Evolutionary conservation across 2,329 filamentous ascomycete species (phyloP), one percentile per base, ranked within the genome.

Genomic region (Aurifilum marmelostoma): DNA sequence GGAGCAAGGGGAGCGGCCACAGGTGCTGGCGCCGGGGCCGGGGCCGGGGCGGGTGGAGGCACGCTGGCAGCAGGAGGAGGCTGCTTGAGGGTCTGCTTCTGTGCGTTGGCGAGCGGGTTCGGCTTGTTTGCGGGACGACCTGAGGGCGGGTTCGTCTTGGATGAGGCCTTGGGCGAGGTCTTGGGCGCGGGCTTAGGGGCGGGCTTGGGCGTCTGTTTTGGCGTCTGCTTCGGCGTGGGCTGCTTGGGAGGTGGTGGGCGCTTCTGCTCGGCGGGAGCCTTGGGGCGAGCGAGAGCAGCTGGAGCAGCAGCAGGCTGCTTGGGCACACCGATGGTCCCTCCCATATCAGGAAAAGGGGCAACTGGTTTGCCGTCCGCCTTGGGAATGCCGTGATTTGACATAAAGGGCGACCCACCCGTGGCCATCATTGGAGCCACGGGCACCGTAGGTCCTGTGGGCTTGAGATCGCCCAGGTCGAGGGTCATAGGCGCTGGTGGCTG

Each of bases 331-430:
- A 54, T 43, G 2, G 60, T 47, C 16, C 65, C 66, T 39, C 70
- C 70, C 70, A 71, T 71, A 34, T 71, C 68, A 29, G 70, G 70
- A 50, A 71, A 71, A 14, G 70, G 70, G 12, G 70, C 70, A 14
- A 70, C 68, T 9, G 68, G 66, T 52, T 66, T 71, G 52, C 14
- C 9, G 16, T 71, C 67, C 1, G 47, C 62, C 18, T 70, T 68
- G 29, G 67, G 67, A 21, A 66, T 56, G 41, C 61, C 64, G 39
- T 54, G 68, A 21, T 66, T 66, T 29, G 68, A 54, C 27, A 69
- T 63, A 60, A 69, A 71, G 21, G 69, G 61, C 21, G 69, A 69
- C 12, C 41, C n/a, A n/a, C 8, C 63, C 69, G 63, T 65, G 37
- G 54, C 68, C 68, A 71, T 70, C 66, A 68, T 70, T 14, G 68